A percentile compares a stretch with the other conserved stretches of the same genome.
Conservation (phyloP, 306 rosid species). For the Vicia sativa region DNA sequence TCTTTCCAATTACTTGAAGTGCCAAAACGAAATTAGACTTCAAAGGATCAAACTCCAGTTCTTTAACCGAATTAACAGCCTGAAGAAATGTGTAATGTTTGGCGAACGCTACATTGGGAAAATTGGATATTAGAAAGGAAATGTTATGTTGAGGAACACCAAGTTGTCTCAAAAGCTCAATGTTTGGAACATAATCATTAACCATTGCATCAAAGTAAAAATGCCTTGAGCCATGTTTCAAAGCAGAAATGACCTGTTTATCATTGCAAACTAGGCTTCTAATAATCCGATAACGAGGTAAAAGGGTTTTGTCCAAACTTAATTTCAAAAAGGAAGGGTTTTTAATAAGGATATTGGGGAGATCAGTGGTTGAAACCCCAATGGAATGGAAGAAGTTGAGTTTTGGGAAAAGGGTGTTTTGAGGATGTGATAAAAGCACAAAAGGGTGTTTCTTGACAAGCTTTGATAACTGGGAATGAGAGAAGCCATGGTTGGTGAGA, state of each 20-base stretch:
- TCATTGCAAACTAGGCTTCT: not conserved
- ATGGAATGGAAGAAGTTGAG: not conserved
- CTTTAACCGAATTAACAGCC: not conserved
- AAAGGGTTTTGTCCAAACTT: not conserved
- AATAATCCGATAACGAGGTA: not conserved
- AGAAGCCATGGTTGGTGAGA: constrained; percentile 5
- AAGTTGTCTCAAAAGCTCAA: not conserved
- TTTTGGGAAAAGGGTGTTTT: not conserved
- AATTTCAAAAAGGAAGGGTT: not conserved
- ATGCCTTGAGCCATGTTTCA: not conserved
- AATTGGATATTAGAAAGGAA: not conserved
- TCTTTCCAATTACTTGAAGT: no score
- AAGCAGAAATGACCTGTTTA: not conserved
- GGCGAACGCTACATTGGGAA: not conserved
- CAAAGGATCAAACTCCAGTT: no score
- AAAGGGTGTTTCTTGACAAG: not conserved
- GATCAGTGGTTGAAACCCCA: not conserved
- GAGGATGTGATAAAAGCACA: not conserved
- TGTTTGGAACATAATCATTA: not conserved
- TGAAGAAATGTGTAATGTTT: not conserved
- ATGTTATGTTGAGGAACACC: not conserved
- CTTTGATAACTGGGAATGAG: not conserved
- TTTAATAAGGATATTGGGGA: not conserved
- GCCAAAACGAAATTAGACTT: no score
- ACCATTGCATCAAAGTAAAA: not conserved